phyloP scores from a whole-genome alignment of 192 early-diverging fungal genomes.

The Gaertneriomyces semiglobifer region DNA sequence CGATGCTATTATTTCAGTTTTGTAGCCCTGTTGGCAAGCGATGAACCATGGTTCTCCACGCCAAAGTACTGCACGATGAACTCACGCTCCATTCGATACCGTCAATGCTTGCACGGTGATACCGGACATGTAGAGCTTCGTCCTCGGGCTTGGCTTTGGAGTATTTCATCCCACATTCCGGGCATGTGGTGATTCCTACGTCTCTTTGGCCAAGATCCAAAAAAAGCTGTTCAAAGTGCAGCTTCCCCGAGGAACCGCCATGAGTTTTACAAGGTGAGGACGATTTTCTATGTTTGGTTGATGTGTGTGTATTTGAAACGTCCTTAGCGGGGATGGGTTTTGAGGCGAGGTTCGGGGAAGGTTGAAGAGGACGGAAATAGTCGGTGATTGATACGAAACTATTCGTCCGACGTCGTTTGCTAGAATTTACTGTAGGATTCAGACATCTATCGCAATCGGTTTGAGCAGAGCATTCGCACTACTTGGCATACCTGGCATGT shows the following conservation, averaged over 20 bases:
- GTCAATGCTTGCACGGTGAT: conserved; percentile 17
- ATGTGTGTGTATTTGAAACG: no score
- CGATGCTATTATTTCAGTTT: conserved; percentile 3
- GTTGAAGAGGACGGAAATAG: no score
- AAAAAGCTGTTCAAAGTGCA: conserved; percentile 19
- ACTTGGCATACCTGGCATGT: no score
- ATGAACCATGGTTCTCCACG: background rate
- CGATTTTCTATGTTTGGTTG: no score
- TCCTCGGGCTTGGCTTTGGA: conserved; percentile 13
- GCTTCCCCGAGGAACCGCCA: background rate
- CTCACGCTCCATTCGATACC: conserved; percentile 25
- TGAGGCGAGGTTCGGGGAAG: no score
- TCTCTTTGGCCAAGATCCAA: conserved; percentile 29
- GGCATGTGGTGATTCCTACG: conserved; percentile 2
- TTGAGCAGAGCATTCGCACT: no score
- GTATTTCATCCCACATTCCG: conserved; percentile 22
- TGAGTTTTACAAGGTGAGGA: no score
- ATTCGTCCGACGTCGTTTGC: no score
- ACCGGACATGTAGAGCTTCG: conserved; percentile 16
- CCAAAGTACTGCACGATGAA: background rate
- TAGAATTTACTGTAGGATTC: no score
- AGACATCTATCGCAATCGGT: no score
- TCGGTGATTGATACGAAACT: no score
- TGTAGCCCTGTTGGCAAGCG: conserved; percentile 10
- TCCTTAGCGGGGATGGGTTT: no score